Evolutionary conservation across 2,329 filamentous ascomycete species (phyloP), one percentile per base, ranked within the genome.

Genomic region (Lasiodiplodia sp.): DNA sequence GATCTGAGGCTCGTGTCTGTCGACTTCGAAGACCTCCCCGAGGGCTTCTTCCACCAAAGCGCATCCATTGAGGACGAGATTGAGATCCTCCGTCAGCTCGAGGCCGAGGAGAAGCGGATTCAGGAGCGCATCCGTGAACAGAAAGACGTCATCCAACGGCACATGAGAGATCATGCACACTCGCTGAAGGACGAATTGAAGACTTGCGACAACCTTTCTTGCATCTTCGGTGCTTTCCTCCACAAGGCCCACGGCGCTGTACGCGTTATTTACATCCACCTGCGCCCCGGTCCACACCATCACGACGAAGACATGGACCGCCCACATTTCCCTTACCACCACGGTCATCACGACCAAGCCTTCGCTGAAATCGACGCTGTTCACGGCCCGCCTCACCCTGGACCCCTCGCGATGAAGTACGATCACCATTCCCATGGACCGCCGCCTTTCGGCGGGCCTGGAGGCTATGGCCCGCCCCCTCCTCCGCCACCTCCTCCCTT

Each of bases 181-280:
- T 72, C 72, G n/a, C 74, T 83, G 12, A 76, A 75, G 21, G 75
- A 82, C 47, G 78, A 83, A 21, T 71, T 84, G 14, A 72, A 77
- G 68, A 73, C 82, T 57, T 85, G 83, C 70, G 78, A 83, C 69
- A 79, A 78, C 68, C 71, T 84, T 62, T 72, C 77, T 23, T 84
- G 83, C 70, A 76, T 82, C 56, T 70, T 83, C 60, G 79, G 80
- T 69, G 77, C 80, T 23, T 74, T 81, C 53, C 74, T 74, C n/a
- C 68, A 75, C 58, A 78, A 78, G 71, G 78, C 78, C 23, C 75
- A 79, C 68, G 74, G 76, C 60, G 77, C 75, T 56, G 78, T 76
- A 72, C 72, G 70, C 49, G 67, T 78, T 25, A 70, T 77, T 23
- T 77, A 74, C 67, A 66, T 79, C 37, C 73, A 71, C 18, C 73